These are phyloP conservation scores for Aspergillus sojae DNA, from an alignment of 2,329 filamentous ascomycete species.

Conservation along the genomic window DNA sequence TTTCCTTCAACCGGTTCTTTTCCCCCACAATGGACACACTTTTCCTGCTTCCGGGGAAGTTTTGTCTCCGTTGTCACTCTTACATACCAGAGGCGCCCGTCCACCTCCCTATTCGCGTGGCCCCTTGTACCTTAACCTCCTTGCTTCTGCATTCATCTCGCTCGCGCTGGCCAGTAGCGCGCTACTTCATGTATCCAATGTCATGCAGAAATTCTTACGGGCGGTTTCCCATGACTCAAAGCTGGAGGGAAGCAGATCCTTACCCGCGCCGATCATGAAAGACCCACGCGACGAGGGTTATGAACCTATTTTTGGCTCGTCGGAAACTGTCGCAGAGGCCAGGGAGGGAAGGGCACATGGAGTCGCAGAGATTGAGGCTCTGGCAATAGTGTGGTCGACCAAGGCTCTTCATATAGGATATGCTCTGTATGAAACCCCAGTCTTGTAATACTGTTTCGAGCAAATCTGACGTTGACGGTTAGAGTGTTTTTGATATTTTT, in stretches of 20 bases:
- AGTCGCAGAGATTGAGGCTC: conserved; percentile 12
- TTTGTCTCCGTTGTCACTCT: neutral
- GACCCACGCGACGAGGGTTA: conserved; percentile 8
- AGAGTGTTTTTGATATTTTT: conserved; percentile 17
- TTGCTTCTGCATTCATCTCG: neutral
- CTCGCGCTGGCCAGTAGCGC: neutral
- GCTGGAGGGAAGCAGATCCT: neutral
- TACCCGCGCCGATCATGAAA: neutral
- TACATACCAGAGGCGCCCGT: neutral
- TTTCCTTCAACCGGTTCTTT: neutral
- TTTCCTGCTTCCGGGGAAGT: neutral
- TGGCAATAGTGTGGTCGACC: conserved; percentile 12
- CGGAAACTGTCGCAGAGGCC: neutral
- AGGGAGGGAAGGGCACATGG: conserved; percentile 3
- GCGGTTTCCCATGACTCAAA: neutral
- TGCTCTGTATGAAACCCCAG: neutral
- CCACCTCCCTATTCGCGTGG: neutral
- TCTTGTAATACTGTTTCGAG: neutral
- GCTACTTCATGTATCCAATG: neutral
- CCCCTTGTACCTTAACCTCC: neutral
- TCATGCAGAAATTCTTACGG: conserved; percentile 10
- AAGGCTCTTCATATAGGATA: conserved; percentile 6
- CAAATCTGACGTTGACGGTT: neutral
- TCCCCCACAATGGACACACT: neutral
- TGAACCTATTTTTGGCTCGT: conserved; percentile 1